Conservation (phyloP, 441 rosid species). For the Pelargonium cotyledonis region DNA sequence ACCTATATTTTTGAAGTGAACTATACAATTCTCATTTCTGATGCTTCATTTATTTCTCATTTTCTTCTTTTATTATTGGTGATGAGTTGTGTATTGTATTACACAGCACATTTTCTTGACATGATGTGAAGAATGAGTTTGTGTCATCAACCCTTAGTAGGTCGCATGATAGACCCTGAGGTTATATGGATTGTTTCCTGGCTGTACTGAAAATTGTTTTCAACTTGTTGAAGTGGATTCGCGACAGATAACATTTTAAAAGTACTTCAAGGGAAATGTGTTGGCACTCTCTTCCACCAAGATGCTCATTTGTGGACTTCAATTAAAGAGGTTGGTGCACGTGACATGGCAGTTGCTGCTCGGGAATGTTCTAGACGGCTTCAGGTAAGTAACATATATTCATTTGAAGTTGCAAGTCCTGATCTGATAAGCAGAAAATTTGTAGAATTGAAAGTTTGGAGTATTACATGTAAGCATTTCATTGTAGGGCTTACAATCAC, state of each 20-base stretch:
- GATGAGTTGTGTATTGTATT: background rate
- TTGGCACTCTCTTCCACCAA: slow-evolving; percentile 4
- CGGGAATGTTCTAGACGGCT: slow-evolving; percentile 6
- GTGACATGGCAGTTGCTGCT: slow-evolving; percentile 2
- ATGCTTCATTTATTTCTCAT: background rate
- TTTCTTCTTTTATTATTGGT: background rate
- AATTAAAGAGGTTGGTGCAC: background rate
- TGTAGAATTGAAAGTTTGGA: background rate
- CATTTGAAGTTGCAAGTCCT: background rate
- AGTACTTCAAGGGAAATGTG: slow-evolving; percentile 2
- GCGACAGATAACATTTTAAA: slow-evolving; percentile 1
- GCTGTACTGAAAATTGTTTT: background rate
- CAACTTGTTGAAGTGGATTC: slow-evolving; percentile 1
- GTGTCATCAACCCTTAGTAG: background rate
- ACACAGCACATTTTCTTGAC: background rate
- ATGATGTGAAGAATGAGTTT: background rate
- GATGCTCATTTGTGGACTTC: slow-evolving; percentile 4
- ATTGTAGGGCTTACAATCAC: slow-evolving; percentile 28
- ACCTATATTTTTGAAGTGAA: background rate
- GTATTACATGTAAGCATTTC: background rate
- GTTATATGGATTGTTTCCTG: too few relatives aligned
- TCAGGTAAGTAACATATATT: background rate
- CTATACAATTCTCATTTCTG: background rate
- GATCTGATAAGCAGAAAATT: background rate
- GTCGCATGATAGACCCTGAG: background rate